Base-by-base conservation (phyloP, 257 asterid genomes). In the Jacaranda mimosifolia region DNA sequence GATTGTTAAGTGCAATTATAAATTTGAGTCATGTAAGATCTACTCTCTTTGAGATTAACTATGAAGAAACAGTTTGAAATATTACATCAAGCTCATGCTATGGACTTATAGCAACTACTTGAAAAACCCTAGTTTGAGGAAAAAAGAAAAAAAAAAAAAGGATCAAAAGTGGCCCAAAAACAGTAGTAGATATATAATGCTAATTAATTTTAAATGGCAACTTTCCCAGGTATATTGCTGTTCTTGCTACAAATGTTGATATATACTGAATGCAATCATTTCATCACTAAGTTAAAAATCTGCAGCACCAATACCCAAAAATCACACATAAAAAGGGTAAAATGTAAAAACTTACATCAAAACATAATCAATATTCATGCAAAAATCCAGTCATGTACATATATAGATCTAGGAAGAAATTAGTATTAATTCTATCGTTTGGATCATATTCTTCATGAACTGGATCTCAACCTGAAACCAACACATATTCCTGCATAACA, bases 221-320 rank as follows among this genome's bases (percentile, higher is more conserved):
- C 32, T 55, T 52, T 12, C 13, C 57, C 18, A 52, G 57, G 6
- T 14, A 18, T 6, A 8, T 26, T 1, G 32, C 32, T 26, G 32
- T 26, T 26, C 32, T 26, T 26, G 32, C 32, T 26, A 26, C 46
- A 3, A 42, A 52, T 1, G 57, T 42, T 42, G 57, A 9, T 52
- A 18, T 52, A 12, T 52, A 17, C 32, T 26, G 6, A 9, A 7
- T 42, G 6, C 46, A n/a, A 35, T 19, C 10, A 35, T n/a, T 64
- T 40, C 52, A 64, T 64, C 52, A 15, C 51, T 64, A 64, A 40
- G 21, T n/a, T 12, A 62, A 18, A 62, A 36, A 62, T 62, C 68
- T 39, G 51, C 46, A 63, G 26, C 69, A n/a, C 51, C 49, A 63
- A 36, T 39, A 64, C 51, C 70, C 43, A 13, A 58, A 58, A 19